Evolutionary conservation across 768 basidiomycete genomes (phyloP), one percentile per base, ranked within the genome.

Genomic region (Lentinula edodes): DNA sequence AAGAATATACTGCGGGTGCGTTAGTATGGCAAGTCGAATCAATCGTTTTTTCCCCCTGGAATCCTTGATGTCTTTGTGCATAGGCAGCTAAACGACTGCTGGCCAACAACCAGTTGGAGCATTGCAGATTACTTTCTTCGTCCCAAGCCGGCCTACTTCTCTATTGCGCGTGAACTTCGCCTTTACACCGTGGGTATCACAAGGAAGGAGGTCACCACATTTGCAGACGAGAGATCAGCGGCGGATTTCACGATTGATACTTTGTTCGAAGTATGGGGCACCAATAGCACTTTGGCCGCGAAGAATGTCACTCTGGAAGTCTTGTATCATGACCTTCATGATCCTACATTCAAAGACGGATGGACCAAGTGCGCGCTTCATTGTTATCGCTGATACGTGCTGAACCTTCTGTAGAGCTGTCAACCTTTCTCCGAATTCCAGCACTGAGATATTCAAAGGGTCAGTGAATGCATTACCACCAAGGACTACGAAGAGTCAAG

Each of bases 21-120:
- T 82, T 98, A 41, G 95, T 97, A 28, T 98, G 95, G 95, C 94
- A 96, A 86, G 88, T 93, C 67, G 74, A 80, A 39, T 20, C 34
- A 38, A 28, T 50, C 36, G 18, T 23, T 34, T 34, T 18, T 39
- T 15, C 18, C 68, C 41, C 43, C 60, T 35, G 28, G 52, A 55
- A 55, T 6, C 20, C 20, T 28, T n/a, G 35, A 51, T 39, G 32
- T 7, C 52, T 10, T 45, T 50, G 41, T 12, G n/a, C 9, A 23
- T 18, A 62, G 58, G 58, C 66, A 92, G 88, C 80, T 93, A 64
- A 93, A 93, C 66, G 91, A 94, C 69, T 95, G 93, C 73, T 97
- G 94, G 93, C 95, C 95, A 15, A 86, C 87, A 54, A 93, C 93
- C 8, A 94, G 92, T 36, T 97, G 95, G 95, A 87, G 91, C 4